Evolutionary conservation across 164 flowering plant genomes (phyloP).

Genomic region (Vitis amurensis): DNA sequence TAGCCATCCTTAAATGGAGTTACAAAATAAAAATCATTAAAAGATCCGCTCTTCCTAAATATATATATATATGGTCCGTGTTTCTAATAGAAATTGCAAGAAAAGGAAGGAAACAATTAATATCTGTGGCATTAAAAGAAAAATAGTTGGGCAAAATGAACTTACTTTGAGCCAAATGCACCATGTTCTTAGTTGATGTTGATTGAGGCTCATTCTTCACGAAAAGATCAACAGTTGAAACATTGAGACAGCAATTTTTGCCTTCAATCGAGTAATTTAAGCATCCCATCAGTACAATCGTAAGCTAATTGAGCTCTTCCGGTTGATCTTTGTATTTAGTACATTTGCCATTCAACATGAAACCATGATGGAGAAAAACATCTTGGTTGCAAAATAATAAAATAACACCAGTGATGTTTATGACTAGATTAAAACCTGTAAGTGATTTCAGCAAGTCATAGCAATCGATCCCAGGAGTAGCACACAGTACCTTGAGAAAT

Average conservation of each 20-base stretch:
- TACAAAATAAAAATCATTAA: too few relatives aligned
- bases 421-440: slow-evolving; percentile 28
- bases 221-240: slow-evolving; percentile 56
- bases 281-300: background rate
- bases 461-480: slow-evolving; percentile 56
- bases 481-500: slow-evolving; percentile 48
- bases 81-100: too few relatives aligned
- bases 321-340: too few relatives aligned
- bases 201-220: slow-evolving; percentile 65
- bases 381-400: background rate
- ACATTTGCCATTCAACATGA: background rate
- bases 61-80: too few relatives aligned
- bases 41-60: too few relatives aligned
- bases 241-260: slow-evolving; percentile 66
- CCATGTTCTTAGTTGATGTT: slow-evolving; percentile 69
- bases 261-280: slow-evolving; percentile 29
- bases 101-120: background rate
- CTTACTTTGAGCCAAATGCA: slow-evolving; percentile 77
- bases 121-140: too few relatives aligned
- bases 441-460: slow-evolving; percentile 45
- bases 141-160: background rate
- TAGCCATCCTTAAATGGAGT: too few relatives aligned
- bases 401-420: too few relatives aligned
- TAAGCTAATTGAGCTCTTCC: too few relatives aligned
- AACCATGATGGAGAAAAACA: too few relatives aligned